These are phyloP conservation scores for Botrytis hyacinthi DNA, from an alignment of 2,329 filamentous ascomycete genomes.

Conservation along the genomic window DNA sequence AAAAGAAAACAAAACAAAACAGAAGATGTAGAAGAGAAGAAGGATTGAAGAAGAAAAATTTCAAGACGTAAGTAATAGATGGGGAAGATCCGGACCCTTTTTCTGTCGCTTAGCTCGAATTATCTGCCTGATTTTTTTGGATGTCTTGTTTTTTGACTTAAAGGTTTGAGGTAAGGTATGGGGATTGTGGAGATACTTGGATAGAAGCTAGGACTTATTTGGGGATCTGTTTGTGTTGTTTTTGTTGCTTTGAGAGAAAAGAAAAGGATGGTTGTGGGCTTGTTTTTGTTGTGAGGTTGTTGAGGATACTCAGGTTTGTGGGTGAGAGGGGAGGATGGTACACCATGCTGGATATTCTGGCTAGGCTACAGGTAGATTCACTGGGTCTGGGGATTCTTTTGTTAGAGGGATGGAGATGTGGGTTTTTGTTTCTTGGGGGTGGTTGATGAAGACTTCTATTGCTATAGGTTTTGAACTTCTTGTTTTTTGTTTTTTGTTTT, in stretches of 20 bases:
- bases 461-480: background rate
- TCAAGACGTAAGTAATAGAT: background rate
- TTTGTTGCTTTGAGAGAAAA: background rate
- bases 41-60: background rate
- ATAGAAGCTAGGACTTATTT: background rate
- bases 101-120: slow-evolving; percentile 3
- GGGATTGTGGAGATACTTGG: background rate
- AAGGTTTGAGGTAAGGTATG: background rate
- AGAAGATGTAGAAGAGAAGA: background rate
- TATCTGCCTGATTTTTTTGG: background rate
- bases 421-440: background rate
- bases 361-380: background rate
- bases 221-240: background rate
- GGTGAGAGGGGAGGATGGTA: background rate
- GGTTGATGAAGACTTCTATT: background rate
- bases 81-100: slow-evolving; percentile 1
- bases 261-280: background rate
- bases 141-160: background rate
- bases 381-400: background rate
- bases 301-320: too few relatives aligned
- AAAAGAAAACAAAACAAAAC: background rate
- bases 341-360: background rate
- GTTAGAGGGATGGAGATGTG: too few relatives aligned
- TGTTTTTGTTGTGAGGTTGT: background rate
- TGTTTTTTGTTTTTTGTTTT: background rate